A percentile compares a stretch with the other conserved stretches of the same genome.
phyloP scores from a whole-genome alignment of 176 grass and related monocot species.

The Musa itinerans region DNA sequence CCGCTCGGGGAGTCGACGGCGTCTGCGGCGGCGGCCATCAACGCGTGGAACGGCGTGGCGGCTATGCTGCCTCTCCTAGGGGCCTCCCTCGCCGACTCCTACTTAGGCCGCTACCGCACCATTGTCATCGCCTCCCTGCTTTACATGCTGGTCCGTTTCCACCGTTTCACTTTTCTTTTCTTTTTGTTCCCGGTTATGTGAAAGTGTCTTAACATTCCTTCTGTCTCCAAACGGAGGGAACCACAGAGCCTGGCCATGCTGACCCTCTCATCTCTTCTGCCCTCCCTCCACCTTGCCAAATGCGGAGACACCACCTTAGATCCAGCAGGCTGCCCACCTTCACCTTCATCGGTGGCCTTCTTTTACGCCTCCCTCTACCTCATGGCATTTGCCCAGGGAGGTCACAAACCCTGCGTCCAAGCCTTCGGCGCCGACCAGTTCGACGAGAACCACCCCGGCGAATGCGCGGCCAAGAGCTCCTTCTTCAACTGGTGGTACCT shows the following conservation, averaged over 20 bases:
- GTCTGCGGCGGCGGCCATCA: slow-evolving; percentile 42
- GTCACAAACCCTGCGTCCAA: slow-evolving; percentile 37
- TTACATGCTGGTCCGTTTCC: slow-evolving; percentile 27
- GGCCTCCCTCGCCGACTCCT: slow-evolving; percentile 54
- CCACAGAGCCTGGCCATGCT: slow-evolving; percentile 34
- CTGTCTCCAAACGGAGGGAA: no score
- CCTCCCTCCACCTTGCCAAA: not conserved
- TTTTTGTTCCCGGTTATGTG: not conserved
- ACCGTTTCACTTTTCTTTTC: not conserved
- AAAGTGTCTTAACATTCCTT: not conserved
- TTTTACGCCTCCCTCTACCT: slow-evolving; percentile 53
- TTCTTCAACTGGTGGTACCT: slow-evolving; percentile 81
- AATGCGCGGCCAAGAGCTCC: slow-evolving; percentile 27
- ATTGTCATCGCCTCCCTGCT: slow-evolving; percentile 45
- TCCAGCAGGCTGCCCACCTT: no score
- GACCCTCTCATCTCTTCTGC: slow-evolving; percentile 16
- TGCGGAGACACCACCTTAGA: not conserved
- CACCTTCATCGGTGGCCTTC: slow-evolving; percentile 4
- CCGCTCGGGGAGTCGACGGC: slow-evolving; percentile 46
- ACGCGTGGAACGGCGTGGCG: slow-evolving; percentile 39
- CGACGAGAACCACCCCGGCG: slow-evolving; percentile 29
- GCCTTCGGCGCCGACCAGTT: slow-evolving; percentile 66
- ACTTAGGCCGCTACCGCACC: slow-evolving; percentile 39
- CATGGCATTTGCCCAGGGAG: slow-evolving; percentile 32
- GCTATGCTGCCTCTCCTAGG: slow-evolving; percentile 42